Evolutionary conservation across 2,329 filamentous ascomycete genomes (phyloP), one percentile per base, ranked within the genome.

Genomic region (Phyllosticta ampelicida): DNA sequence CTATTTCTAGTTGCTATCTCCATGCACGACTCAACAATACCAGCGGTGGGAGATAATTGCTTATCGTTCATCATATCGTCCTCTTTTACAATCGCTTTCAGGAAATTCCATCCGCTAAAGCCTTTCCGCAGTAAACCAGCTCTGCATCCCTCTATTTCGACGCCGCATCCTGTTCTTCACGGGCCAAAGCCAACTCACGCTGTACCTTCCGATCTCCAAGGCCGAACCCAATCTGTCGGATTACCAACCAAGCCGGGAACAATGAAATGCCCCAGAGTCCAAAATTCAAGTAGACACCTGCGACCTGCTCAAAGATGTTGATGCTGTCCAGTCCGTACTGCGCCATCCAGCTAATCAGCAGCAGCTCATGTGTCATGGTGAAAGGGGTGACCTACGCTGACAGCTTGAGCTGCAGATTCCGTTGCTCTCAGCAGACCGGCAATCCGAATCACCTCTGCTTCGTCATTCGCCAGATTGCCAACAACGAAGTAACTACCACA

Each of bases 371-470:
- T 26, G 10, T 20, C 28, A 16, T 18, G 19, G 2, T 9, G 9
- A 11, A 13, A 16, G 19, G 21, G 19, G 9, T 11, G 2, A 59
- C 56, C 54, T 48, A 59, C 56, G 64, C 84, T 86, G 16, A 90
- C 71, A 6, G 86, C 86, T 67, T 90, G 86, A 73, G 84, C 86
- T 0, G 84, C 86, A 1, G 84, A 87, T 70, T 90, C 86, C 0
- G 84, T 86, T 0, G 84, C 86, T 58, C 86, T 77, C 2, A 90
- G 74, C 11, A 90, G 70, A 0, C 84, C 85, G 0, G 86, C 80
- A 64, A 86, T 84, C 0, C 86, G 79, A 50, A 90, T 80, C 1
- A 89, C 79, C 63, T 90, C 82, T 21, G 78, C 77, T 54, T 87
- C 77, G 5, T 77, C 75, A 4, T 75, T 70, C 1, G 86, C 84